Conservation (phyloP, 352 stramenopile genomes). For the Blastocystis sp. region DNA sequence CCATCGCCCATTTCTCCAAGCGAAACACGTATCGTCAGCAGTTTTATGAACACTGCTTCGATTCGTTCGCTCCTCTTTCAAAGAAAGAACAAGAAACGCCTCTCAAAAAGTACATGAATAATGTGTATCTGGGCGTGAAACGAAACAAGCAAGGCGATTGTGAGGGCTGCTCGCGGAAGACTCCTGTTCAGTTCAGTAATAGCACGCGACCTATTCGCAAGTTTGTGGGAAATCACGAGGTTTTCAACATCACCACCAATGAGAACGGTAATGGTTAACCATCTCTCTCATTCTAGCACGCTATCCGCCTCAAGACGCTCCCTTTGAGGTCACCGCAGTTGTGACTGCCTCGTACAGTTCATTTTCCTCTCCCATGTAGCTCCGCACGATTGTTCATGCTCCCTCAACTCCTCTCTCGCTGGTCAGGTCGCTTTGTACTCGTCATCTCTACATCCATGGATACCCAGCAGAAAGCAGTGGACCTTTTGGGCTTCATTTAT, state of each 20-base stretch:
- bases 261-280: not conserved
- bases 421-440: not conserved
- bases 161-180: not conserved
- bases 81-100: too few relatives aligned
- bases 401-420: not conserved
- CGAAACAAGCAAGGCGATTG: too few relatives aligned
- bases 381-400: conserved; percentile 38
- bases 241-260: not conserved
- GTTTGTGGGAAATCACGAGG: conserved; percentile 10
- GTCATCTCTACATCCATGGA: not conserved
- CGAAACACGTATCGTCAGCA: not conserved
- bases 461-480: not conserved
- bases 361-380: not conserved
- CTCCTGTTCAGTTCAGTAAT: not conserved
- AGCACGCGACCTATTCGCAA: not conserved
- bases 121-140: too few relatives aligned
- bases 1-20: not conserved
- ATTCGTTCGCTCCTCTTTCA: too few relatives aligned
- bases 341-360: not conserved
- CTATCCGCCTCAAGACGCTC: not conserved
- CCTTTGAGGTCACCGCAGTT: not conserved
- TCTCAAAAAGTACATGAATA: too few relatives aligned
- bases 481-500: not conserved
- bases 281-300: not conserved
- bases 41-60: not conserved